Evolutionary conservation across 345 rosid species (phyloP).

Genomic region (Eucalyptus tenuipes): DNA sequence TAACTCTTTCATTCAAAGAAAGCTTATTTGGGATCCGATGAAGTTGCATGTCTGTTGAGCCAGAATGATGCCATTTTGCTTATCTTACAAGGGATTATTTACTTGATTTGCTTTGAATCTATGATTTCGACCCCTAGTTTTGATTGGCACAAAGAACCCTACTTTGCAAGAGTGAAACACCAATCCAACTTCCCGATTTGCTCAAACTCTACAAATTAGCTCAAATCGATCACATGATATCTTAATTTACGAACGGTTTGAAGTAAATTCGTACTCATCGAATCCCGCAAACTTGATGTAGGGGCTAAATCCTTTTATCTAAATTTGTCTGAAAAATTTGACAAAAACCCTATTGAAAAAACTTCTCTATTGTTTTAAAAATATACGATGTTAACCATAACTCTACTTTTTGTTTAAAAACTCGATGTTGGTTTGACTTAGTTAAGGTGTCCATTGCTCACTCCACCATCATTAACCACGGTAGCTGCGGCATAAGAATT

Average conservation of each 20-base stretch:
- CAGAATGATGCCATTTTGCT: not conserved
- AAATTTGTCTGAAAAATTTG: not conserved
- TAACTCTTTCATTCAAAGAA: not conserved
- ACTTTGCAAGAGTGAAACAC: not conserved
- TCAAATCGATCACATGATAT: not conserved
- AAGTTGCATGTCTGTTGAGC: not conserved
- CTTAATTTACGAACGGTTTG: not conserved
- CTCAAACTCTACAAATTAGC: not conserved
- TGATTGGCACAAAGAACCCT: not conserved
- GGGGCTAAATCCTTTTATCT: not conserved
- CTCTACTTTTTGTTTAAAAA: too few relatives aligned
- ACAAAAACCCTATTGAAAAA: accelerated
- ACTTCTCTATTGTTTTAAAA: not conserved
- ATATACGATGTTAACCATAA: accelerated
- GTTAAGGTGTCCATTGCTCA: not conserved
- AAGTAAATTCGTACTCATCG: not conserved
- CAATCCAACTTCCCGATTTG: not conserved
- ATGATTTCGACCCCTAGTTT: not conserved
- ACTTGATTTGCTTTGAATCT: not conserved
- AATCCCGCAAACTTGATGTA: not conserved
- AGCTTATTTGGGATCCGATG: not conserved
- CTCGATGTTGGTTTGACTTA: accelerated
- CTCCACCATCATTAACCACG: not conserved
- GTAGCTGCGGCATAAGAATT: accelerated
- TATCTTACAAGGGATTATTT: not conserved